phyloP scores from a whole-genome alignment of 1,139 yeast species.

The Suhomyces bokatorum region DNA sequence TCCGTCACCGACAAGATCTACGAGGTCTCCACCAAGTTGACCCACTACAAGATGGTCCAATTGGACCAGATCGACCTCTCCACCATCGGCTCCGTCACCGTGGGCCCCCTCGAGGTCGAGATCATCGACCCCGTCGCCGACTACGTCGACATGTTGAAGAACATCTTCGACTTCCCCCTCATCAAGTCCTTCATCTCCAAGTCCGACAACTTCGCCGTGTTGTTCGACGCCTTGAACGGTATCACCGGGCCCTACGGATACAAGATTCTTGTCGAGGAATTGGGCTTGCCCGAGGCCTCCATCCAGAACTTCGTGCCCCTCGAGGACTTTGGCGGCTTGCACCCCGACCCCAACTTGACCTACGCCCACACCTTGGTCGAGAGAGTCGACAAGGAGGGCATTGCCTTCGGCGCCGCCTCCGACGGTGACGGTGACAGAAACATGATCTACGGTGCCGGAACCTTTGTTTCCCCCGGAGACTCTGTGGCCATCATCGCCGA shows the following conservation, averaged over 20 bases:
- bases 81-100: constrained; percentile 54
- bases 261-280: constrained; percentile 78
- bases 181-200: constrained; percentile 65
- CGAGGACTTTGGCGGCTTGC: constrained; percentile 95
- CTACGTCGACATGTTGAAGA: constrained; percentile 76
- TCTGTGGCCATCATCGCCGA: constrained; percentile 97
- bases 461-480: constrained; percentile 98
- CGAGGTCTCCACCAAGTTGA: constrained; percentile 62
- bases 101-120: constrained; percentile 58
- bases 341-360: constrained; percentile 96
- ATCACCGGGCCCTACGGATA: constrained; percentile 97
- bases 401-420: constrained; percentile 96
- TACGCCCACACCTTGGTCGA: constrained; percentile 88
- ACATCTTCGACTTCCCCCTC: constrained; percentile 83
- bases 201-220: constrained; percentile 59
- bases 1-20: constrained; percentile 84
- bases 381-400: constrained; percentile 73
- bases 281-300: constrained; percentile 68
- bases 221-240: constrained; percentile 92
- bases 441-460: constrained; percentile 95
- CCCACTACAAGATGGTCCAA: constrained; percentile 57
- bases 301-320: constrained; percentile 78
- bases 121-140: constrained; percentile 80
- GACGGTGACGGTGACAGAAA: constrained; percentile 99
- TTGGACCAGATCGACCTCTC: constrained; percentile 63